phyloP scores from a whole-genome alignment of 306 rosid species.

The Purshia tridentata region DNA sequence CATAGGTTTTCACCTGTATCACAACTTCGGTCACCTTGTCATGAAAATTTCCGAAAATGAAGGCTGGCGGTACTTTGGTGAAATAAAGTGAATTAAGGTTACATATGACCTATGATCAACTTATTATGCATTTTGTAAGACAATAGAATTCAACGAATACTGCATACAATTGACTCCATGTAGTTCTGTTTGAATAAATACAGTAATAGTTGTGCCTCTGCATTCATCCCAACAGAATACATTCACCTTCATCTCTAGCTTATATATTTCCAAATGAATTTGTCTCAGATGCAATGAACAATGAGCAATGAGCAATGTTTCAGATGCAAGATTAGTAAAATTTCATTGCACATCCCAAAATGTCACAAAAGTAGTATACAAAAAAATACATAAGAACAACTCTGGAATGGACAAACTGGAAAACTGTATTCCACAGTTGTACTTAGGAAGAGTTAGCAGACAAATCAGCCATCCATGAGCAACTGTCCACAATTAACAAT shows the following conservation, averaged over 20 bases:
- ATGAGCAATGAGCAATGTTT: not conserved
- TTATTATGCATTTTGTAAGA: slow-evolving; percentile 4
- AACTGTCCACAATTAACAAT: slow-evolving; percentile 73
- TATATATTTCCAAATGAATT: not conserved
- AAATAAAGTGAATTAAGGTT: slow-evolving; percentile 9
- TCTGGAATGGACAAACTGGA: slow-evolving; percentile 21
- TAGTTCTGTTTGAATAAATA: not conserved
- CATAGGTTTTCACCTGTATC: slow-evolving; percentile 19
- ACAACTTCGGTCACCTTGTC: not conserved
- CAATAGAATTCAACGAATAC: not conserved
- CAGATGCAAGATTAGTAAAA: slow-evolving; percentile 1
- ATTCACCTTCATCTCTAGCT: not conserved
- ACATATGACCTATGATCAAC: not conserved
- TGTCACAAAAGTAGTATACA: not conserved
- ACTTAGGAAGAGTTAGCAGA: not conserved
- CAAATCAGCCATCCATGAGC: slow-evolving; percentile 50
- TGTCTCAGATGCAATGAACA: too few relatives aligned
- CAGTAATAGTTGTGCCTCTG: not conserved
- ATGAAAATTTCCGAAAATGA: not conserved
- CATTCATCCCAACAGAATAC: not conserved
- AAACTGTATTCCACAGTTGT: slow-evolving; percentile 8
- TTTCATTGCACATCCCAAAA: not conserved
- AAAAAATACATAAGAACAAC: slow-evolving; percentile 12
- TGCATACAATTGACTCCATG: not conserved
- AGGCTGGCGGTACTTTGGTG: not conserved